Base-by-base conservation (phyloP, 192 early-diverging fungal species). In the Coemansia guatemalensis region DNA sequence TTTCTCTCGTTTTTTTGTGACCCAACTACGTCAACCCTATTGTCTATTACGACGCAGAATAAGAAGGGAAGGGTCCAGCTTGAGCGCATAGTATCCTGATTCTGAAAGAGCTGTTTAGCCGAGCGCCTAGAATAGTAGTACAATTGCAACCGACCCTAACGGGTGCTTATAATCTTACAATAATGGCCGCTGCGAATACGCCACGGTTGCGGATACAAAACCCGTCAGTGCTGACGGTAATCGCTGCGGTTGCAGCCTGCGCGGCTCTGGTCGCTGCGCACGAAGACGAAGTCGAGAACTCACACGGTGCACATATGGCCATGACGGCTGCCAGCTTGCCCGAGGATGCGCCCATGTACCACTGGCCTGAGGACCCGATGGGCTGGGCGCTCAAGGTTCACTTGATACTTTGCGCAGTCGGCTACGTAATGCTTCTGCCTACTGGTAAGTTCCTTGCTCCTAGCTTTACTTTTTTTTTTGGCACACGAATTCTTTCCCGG, bases 311-410 rank as follows among this genome's bases (percentile, higher is more conserved):
- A 17, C 56, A 62, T 48, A 35, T 44, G 41, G 21, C 32, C 17
- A 52, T 53, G 58, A 33, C 11, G 11, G 33, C 70, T 9, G 67
- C 44, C 20, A 53, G 21, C 0, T 44, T 79, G 25, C 76, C 76
- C 9, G 69, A 81, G 11, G 78, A 74, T 47, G 78, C 78, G 1
- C 58, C 55, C 8, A 52, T 57, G 56, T 75, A 71, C 56, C 56
- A 49, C 29, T 75, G 73, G 71, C 78, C 78, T 2, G 63, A 68
- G 2, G 62, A 71, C 62, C 62, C 78, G 12, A 72, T 82, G 70
- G 69, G 62, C 20, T 72, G 74, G 68, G 65, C 64, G 26, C 75
- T 82, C n/a, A 64, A 57, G 30, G 41, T 66, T 7, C 81, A 82
- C 55, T 22, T 82, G 50, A 52, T 41, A 17, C 59, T 78, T 9